These are phyloP conservation scores for Sporothrix dimorphospora DNA, from an alignment of 2,329 filamentous ascomycete genomes.

Conservation along the genomic window DNA sequence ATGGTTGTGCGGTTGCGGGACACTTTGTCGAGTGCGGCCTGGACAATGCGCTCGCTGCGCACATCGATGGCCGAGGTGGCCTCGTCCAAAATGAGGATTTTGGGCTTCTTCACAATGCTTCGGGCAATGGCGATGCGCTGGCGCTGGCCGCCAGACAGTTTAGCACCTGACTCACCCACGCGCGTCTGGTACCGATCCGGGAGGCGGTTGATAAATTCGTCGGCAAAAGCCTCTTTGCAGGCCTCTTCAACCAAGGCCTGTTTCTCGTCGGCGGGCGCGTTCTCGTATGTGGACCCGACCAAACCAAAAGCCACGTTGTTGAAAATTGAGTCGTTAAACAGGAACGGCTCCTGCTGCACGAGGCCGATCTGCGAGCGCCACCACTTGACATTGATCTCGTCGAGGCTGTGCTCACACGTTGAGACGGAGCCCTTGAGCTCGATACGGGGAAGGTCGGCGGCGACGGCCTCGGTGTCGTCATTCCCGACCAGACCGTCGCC, in stretches of 20 bases:
- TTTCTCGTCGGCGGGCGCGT: constrained; percentile 45
- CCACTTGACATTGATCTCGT: constrained; percentile 72
- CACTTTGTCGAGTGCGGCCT: constrained; percentile 59
- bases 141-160: constrained; percentile 72
- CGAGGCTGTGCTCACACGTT: constrained; percentile 69
- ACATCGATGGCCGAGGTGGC: constrained; percentile 68
- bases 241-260: constrained; percentile 54
- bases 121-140: constrained; percentile 75
- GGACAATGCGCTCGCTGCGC: constrained; percentile 67
- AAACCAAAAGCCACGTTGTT: constrained; percentile 57
- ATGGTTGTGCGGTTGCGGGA: constrained; percentile 82
- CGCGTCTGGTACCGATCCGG: constrained; percentile 36
- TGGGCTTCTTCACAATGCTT: constrained; percentile 67
- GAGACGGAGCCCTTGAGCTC: constrained; percentile 56
- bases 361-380: constrained; percentile 53
- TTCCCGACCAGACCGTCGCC: not conserved
- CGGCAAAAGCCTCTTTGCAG: constrained; percentile 60
- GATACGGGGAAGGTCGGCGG: constrained; percentile 37
- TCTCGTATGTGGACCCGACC: constrained; percentile 37
- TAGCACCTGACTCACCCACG: constrained; percentile 38
- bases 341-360: constrained; percentile 42
- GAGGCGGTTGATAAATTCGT: constrained; percentile 56
- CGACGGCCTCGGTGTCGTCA: not conserved
- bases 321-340: constrained; percentile 50
- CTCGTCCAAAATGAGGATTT: constrained; percentile 72